Percentiles rank a stretch among this genome's conserved stretches.
Evolutionary conservation across 225 moss, liverwort and hornwort species (phyloP).

Genomic region (Physcomitrium patens): DNA sequence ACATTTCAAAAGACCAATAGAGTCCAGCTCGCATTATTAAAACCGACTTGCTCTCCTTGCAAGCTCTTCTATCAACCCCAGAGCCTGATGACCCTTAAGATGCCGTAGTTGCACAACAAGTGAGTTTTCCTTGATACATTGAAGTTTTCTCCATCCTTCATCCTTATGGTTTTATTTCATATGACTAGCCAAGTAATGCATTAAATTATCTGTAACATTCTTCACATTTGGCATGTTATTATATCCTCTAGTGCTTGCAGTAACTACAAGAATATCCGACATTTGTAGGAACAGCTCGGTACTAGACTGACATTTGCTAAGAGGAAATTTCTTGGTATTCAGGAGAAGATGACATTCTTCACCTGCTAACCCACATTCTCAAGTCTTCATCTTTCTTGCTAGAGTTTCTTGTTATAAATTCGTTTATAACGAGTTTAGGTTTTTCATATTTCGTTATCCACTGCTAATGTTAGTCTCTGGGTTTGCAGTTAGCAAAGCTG

Average conservation of each 20-base stretch:
- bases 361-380: slow-evolving; percentile 3
- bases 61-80: slow-evolving; percentile 93
- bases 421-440: background rate
- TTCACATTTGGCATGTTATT: background rate
- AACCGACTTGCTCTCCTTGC: slow-evolving; percentile 91
- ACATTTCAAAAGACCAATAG: slow-evolving; percentile 99
- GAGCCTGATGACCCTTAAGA: slow-evolving; percentile 98
- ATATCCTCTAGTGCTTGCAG: slow-evolving; percentile 47
- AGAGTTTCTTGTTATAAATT: too few relatives aligned
- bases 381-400: background rate
- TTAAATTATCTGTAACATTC: background rate
- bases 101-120: slow-evolving; percentile 98
- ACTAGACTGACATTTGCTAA: slow-evolving; percentile 99
- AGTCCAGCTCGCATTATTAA: slow-evolving; percentile 96
- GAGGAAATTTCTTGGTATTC: slow-evolving; percentile 81
- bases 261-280: slow-evolving; percentile 83
- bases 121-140: background rate
- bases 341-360: slow-evolving; percentile 76
- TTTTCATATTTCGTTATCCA: background rate
- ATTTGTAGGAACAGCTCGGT: slow-evolving; percentile 88
- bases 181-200: too few relatives aligned
- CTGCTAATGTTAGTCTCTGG: slow-evolving; percentile 17
- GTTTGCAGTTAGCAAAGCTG: slow-evolving; percentile 79
- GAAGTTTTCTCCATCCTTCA: background rate
- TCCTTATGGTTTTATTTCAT: too few relatives aligned